Base-by-base conservation (phyloP, 176 grass and related monocot genomes). In the Musa acuminata region DNA sequence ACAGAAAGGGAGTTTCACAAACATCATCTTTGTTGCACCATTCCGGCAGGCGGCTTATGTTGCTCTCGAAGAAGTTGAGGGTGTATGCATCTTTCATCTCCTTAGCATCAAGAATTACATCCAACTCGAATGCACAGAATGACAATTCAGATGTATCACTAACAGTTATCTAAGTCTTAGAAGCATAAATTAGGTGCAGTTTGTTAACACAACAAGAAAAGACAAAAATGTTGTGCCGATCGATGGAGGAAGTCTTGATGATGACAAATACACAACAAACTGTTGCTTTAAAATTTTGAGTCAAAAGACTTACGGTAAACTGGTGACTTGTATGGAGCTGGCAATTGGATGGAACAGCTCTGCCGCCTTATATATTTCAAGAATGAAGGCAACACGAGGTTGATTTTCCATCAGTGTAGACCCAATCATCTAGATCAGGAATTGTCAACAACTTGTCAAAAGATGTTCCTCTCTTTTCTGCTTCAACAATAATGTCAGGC, bases 281-380 rank as follows among this genome's bases (percentile, higher is more conserved):
- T 24, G 24, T 24, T 24, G 24, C 24, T 24, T 24, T 24, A 24
- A 24, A 24, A 24, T 24, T 24, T 24, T 1, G 24, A 24, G 24
- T 24, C 24, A 24, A 24, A 24, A 24, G 24, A 24, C 24, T 93
- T 78, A 98, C 88, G 5, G 90, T 98, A 73, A 98, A 98, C 59
- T 98, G 11, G 88, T 98, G 52, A 92, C 95, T 82, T 94, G 84
- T 76, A 94, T 62, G 78, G 84, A 85, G 73, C 58, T 79, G 72
- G 84, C 29, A 78, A 93, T 80, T 49, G 77, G 82, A 75, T 78
- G 82, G 11, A 98, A 98, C 49, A 98, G 84, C 21, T 88, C 95
- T 83, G 95, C 90, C 49, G 81, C 95, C 72, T 98, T 98, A 82
- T 98, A 93, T 88, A 98, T 91, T 84, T 87, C 92, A n/a, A 98